Base-by-base conservation (phyloP, 768 basidiomycete genomes). In the Lentinus brumalis region DNA sequence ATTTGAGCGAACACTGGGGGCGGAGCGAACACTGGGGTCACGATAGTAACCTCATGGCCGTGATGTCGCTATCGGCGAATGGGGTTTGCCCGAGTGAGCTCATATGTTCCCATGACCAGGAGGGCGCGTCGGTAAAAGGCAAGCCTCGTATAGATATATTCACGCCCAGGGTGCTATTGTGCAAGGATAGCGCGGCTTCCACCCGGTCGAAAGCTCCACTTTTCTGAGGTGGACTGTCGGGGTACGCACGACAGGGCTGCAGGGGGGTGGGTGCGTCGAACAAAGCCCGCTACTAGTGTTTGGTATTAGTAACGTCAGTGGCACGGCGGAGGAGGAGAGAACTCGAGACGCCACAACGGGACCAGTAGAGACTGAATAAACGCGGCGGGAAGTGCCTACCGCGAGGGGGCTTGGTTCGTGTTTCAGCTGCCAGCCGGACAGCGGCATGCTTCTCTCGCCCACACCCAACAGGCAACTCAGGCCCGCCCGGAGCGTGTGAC, bases 361-460 rank as follows among this genome's bases (percentile, higher is more conserved):
- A 46, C 57, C 53, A 51, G 53, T 56, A 52, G 50, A 16, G 41
- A 14, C 35, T 29, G 50, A 45, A 42, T 51, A 44, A 53, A 51
- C 45, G 31, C 32, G 26, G n/a, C 51, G 54, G 21, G 30, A 30
- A 18, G 61, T 62, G 50, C 53, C 52, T 58, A 31, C 31, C 35
- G 35, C 35, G 35, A 35, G 50, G 41, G 16, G n/a, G 44, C 46
- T 26, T 51, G 57, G 49, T 59, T 63, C 50, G 64, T 66, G 64
- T 66, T 66, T 66, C 64, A 66, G 54, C 53, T 54, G 61, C 64
- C 38, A 66, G 64, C 64, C 64, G 64, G 61, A 62, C 64, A 60
- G 64, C 64, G 61, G 64, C 64, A 65, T 12, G 52, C 57, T 44
- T 35, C 50, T 35, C 8, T 39, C 47, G 42, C 38, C 16, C 60